Base-by-base conservation (phyloP, 2,329 filamentous ascomycete genomes). In the Pestalotiopsis sp. region DNA sequence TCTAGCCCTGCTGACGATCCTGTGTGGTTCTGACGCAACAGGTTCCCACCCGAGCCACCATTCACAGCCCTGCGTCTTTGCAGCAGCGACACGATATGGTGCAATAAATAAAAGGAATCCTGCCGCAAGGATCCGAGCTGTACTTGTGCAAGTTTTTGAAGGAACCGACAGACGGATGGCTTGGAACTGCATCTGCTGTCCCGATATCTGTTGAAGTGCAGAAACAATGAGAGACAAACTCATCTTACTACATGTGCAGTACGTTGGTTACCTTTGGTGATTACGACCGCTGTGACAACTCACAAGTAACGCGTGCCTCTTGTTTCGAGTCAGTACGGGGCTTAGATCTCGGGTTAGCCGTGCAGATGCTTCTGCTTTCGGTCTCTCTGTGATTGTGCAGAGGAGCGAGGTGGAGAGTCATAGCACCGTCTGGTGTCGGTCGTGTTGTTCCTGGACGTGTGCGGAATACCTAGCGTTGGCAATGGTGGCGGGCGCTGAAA, bases 1-100 rank as follows among this genome's bases (percentile, higher is more conserved):
- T 22, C 20, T 64, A 13, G 22, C 26, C 26, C 26, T 58, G 26
- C 58, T 39, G 24, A 61, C 58, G 60, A 65, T 65, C 62, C 62
- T 30, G 30, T 38, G 24, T n/a, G 61, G 35, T 9, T 65, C 48
- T 30, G 44, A 35, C 24, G 62, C 44, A 30, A 44, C 22, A 55
- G 20, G 14, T 52, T 24, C 24, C 44, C 62, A 65, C n/a, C n/a
- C n/a, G n/a, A n/a, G n/a, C n/a, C n/a, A n/a, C 62, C 62, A 63
- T 63, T 48, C 60, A 63, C 38, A 63, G 60, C 60, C 13, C 60
- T 52, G 38, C 11, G 9, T 63, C n/a, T 52, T 22, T 22, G 10
- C 44, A 39, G 35, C 35, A 39, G 48, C 35, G 60, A 35, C 52
- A 63, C 22, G 9, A 39, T 14, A 39, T 13, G 24, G 35, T 61